Conservation (phyloP, 225 moss, liverwort and hornwort species). For the Anthoceros angustus region DNA sequence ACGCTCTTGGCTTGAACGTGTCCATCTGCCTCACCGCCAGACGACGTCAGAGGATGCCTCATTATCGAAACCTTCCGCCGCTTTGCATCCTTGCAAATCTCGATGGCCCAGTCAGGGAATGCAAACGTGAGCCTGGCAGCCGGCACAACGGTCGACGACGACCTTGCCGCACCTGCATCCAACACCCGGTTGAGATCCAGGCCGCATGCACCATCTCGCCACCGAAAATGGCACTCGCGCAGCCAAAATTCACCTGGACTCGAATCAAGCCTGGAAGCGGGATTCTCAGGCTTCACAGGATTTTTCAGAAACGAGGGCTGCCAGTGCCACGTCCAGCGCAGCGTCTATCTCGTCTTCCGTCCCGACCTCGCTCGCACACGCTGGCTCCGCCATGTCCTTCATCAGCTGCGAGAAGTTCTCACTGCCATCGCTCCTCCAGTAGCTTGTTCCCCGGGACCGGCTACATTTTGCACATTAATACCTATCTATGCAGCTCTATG, state of each 20-base stretch:
- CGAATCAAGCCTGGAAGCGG: background rate
- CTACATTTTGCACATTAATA: too few species aligned
- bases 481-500: too few species aligned
- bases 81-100: slow-evolving; percentile 30
- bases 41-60: slow-evolving; percentile 13
- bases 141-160: background rate
- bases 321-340: slow-evolving; percentile 29
- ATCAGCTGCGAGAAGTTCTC: too few species aligned
- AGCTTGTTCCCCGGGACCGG: too few species aligned
- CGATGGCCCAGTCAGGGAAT: slow-evolving; percentile 57
- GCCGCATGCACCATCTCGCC: background rate
- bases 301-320: slow-evolving; percentile 20
- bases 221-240: background rate
- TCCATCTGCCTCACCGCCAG: slow-evolving; percentile 8
- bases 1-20: background rate
- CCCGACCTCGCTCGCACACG: background rate
- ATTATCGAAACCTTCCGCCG: slow-evolving; percentile 20
- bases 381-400: too few species aligned
- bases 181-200: background rate
- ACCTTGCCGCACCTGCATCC: background rate
- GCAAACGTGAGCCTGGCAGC: slow-evolving; percentile 35
- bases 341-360: slow-evolving; percentile 18
- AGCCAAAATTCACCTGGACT: background rate
- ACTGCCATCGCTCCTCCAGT: too few species aligned
- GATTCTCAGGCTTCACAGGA: background rate